Base-by-base conservation (phyloP, 2,329 filamentous ascomycete genomes). In the Colletotrichum sp. region DNA sequence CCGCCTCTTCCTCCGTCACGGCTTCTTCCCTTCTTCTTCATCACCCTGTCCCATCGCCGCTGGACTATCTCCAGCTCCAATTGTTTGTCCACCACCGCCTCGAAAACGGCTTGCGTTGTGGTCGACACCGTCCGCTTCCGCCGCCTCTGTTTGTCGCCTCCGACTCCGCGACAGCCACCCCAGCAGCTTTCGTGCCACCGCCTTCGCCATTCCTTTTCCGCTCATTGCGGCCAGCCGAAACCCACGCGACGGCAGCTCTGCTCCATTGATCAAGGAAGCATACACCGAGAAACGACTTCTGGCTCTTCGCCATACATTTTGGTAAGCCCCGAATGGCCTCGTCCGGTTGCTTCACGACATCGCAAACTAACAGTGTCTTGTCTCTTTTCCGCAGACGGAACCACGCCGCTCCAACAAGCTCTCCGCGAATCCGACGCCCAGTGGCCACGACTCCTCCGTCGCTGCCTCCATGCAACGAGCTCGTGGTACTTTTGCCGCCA, bases 1-100 rank as follows among this genome's bases (percentile, higher is more conserved):
- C 64, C 69, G 73, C 73, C 44, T 76, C 70, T 76, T 68, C 64
- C 57, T 63, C 63, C 57, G 36, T 65, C 68, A 64, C 68, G 44
- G 59, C 59, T 39, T 64, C 63, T 55, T 32, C 36, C 52, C 63
- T 30, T 36, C 18, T 15, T 30, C 57, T 36, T 26, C 24, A 16
- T 62, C 62, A 15, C 15, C 6, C 55, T 32, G 36, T 55, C 36
- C 28, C 21, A 44, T 30, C 49, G 21, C 30, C 7, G n/a, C 32
- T 34, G 55, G 21, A 32, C 34, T 52, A 26, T 26, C 57, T 3
- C 28, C 39, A 28, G 21, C 18, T 16, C 32, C 34, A 63, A 70
- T 52, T 44, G 44, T n/a, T 18, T 63, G 28, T 34, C 28, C 34
- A 36, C 65, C 66, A 39, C n/a, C n/a, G 18, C 28, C 30, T 69